Evolutionary conservation across 2,329 filamentous ascomycete species (phyloP), one percentile per base, ranked within the genome.

Genomic region (Talaromyces rugulosus): DNA sequence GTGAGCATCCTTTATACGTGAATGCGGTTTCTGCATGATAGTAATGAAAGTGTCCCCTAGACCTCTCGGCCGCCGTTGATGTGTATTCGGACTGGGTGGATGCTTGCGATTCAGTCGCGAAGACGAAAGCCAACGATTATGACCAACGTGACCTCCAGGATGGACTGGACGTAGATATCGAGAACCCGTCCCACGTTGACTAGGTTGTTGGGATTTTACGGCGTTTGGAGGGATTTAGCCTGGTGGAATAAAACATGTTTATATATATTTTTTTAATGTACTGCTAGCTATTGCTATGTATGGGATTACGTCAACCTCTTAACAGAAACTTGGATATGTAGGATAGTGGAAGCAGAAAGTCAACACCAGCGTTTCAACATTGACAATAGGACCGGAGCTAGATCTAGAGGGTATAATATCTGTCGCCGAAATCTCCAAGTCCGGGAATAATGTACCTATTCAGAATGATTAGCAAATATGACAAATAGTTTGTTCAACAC

Each of bases 1-100:
- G 93, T 96, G 80, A 69, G 87, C 78, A 36, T 33, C 23, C n/a
- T 31, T 36, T 14, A 30, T 2, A 47, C n/a, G 3, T 33, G 27
- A 4, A 27, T n/a, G 34, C 30, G 18, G 23, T 36, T 30, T 18
- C 47, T 57, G 50, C n/a, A 16, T 44, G 44, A 42, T 54, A 12
- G 3, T 52, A 23, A 36, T 14, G 12, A 57, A 33, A 36, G 23
- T 27, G 30, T 9, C n/a, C n/a, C 16, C 23, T 65, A 96, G 92
- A 96, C 75, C 87, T 98, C 30, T 96, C 91, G 30, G 91, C 90
- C 14, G 86, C 92, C 0, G 92, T 99, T 54, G 95, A 99, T 74
- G 94, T 99, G 7, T 99, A 99, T 73, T 91, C 91, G 36, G 95
- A 98, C 76, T 99, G 95, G 95, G 91, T 99, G 66, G 95, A 99